phyloP scores from a whole-genome alignment of 192 early-diverging fungal genomes.

The Radiomyces spectabilis region DNA sequence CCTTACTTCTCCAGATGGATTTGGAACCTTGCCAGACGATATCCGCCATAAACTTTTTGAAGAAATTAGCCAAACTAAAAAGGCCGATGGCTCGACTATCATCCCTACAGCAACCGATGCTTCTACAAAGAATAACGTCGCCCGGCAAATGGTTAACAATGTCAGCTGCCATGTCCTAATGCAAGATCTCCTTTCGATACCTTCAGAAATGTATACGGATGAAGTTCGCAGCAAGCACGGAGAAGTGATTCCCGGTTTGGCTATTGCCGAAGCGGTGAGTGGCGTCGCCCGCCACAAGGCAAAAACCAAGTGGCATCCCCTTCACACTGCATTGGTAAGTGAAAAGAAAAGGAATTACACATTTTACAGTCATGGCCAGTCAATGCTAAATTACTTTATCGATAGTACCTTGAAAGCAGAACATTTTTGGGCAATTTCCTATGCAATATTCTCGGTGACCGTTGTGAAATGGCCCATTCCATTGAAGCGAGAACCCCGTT shows the following conservation, averaged over 20 bases:
- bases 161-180: not conserved
- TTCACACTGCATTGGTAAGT: conserved; percentile 3
- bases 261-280: not conserved
- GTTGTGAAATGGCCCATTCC: conserved; percentile 10
- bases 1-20: conserved; percentile 1
- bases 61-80: not conserved
- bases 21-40: conserved; percentile 3
- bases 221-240: not conserved
- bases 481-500: conserved; percentile 14
- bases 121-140: not conserved
- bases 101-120: not conserved
- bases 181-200: conserved; percentile 1
- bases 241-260: not conserved
- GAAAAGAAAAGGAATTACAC: not conserved
- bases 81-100: not conserved
- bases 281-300: conserved; percentile 2
- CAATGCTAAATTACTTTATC: no score
- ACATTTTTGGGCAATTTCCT: conserved; percentile 5
- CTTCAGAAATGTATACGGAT: not conserved
- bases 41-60: not conserved
- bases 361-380: not conserved
- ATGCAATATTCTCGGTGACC: conserved; percentile 10
- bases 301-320: conserved; percentile 6
- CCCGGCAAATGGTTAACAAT: not conserved
- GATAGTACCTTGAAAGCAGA: conserved; percentile 2